phyloP scores from a whole-genome alignment of 2,329 filamentous ascomycete species.

The Daldinia sp. region DNA sequence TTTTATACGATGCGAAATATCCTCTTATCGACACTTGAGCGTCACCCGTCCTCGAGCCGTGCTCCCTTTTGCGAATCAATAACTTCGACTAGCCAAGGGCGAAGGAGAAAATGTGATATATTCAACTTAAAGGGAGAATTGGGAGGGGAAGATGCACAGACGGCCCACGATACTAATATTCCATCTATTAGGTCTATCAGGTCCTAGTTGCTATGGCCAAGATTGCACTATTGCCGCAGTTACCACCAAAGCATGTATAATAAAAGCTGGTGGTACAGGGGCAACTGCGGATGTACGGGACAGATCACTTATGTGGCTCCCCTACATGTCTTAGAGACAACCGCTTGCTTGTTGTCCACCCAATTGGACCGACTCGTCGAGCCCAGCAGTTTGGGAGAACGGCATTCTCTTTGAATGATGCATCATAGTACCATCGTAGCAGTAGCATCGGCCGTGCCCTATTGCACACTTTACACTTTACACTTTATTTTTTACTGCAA shows the following conservation, averaged over 20 bases:
- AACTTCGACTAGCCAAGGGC: conserved; percentile 31
- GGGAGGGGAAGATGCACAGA: conserved; percentile 34
- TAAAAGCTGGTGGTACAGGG: conserved; percentile 50
- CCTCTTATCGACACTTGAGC: conserved; percentile 39
- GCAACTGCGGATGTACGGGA: conserved; percentile 46
- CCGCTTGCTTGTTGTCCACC: conserved; percentile 35
- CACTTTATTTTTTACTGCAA: conserved; percentile 2
- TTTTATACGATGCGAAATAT: conserved; percentile 45
- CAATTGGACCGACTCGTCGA: conserved; percentile 39
- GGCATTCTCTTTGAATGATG: conserved; percentile 26
- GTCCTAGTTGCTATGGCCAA: conserved; percentile 42
- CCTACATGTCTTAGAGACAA: conserved; percentile 46
- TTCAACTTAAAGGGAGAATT: conserved; percentile 43
- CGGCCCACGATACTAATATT: conserved; percentile 41
- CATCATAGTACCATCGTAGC: not conserved
- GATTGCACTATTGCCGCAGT: conserved; percentile 42
- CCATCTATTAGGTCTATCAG: conserved; percentile 26
- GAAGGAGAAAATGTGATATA: conserved; percentile 36
- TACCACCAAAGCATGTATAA: conserved; percentile 44
- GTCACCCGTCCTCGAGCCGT: conserved; percentile 35
- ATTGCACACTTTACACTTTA: not conserved
- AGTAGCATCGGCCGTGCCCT: conserved; percentile 19
- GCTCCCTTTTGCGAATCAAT: conserved; percentile 44
- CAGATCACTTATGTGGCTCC: conserved; percentile 51
- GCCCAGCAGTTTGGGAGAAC: conserved; percentile 39